Evolutionary conservation across 306 rosid genomes (phyloP).

Genomic region (Lupinus albus): DNA sequence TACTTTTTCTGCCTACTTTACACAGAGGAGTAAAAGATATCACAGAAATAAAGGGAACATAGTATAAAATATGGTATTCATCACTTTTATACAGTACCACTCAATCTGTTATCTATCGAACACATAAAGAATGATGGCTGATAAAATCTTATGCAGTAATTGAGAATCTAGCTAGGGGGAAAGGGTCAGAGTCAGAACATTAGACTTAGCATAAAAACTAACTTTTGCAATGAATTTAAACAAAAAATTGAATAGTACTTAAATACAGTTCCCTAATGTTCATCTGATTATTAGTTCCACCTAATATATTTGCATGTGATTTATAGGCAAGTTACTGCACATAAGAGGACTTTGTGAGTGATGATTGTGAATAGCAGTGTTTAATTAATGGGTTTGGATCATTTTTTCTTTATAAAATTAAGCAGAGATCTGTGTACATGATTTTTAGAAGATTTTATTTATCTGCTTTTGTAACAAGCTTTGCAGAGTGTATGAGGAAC

Average conservation of each 20-base stretch:
- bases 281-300: too few species aligned
- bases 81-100: slow-evolving; percentile 40
- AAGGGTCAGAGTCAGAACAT: slow-evolving; percentile 40
- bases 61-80: slow-evolving; percentile 32
- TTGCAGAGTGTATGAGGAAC: too few species aligned
- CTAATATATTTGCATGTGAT: too few species aligned
- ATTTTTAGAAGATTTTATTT: too few species aligned
- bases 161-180: slow-evolving; percentile 42
- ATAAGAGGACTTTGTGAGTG: slow-evolving; percentile 13
- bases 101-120: slow-evolving; percentile 45
- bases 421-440: background rate
- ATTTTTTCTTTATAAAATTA: slow-evolving; percentile 11
- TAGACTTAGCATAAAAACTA: slow-evolving; percentile 17
- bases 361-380: background rate
- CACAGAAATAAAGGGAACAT: slow-evolving; percentile 2
- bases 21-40: slow-evolving; percentile 7
- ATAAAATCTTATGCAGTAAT: slow-evolving; percentile 39
- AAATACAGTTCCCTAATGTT: too few species aligned
- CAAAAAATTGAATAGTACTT: slow-evolving; percentile 1
- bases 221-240: slow-evolving; percentile 18
- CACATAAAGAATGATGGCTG: slow-evolving; percentile 40
- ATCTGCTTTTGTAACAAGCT: too few species aligned
- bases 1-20: slow-evolving; percentile 32
- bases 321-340: too few species aligned
- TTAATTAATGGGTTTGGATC: background rate